phyloP scores from a whole-genome alignment of 768 basidiomycete species.

The Hypholoma sublateritium region DNA sequence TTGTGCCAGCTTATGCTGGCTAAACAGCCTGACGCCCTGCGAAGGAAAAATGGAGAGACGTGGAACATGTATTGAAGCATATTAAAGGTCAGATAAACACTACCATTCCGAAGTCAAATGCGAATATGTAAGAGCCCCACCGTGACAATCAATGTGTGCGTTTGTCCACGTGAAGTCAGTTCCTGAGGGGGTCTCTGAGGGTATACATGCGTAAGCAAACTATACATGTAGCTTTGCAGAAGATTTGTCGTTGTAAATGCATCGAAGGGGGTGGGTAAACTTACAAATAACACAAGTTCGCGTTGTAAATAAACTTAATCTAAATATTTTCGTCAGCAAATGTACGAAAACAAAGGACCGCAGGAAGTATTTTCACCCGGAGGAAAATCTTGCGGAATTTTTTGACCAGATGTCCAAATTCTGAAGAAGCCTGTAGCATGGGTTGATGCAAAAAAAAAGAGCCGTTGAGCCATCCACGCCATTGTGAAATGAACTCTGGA shows the following conservation, averaged over 20 bases:
- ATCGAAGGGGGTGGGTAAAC: constrained; percentile 25
- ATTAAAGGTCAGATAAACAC: constrained; percentile 10
- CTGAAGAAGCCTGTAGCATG: constrained; percentile 89
- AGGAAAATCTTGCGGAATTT: constrained; percentile 78
- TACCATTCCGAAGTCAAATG: not conserved
- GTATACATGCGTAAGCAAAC: constrained; percentile 12
- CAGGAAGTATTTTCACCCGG: constrained; percentile 38
- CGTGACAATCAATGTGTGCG: constrained; percentile 1
- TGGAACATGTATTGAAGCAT: constrained; percentile 19
- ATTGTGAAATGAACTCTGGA: constrained; percentile 93
- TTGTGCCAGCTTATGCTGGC: not conserved
- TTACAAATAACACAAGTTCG: constrained; percentile 82
- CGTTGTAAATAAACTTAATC: constrained; percentile 92
- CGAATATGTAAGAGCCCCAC: not conserved
- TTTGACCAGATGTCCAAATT: constrained; percentile 92
- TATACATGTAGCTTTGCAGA: constrained; percentile 10
- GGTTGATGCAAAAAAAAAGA: constrained; percentile 90
- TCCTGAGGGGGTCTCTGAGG: constrained; percentile 16
- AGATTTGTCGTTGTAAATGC: constrained; percentile 6
- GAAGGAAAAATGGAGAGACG: constrained; percentile 2
- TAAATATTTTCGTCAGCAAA: constrained; percentile 24
- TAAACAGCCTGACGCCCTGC: not conserved
- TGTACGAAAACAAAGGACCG: not conserved
- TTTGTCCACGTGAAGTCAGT: constrained; percentile 20
- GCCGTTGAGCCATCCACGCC: constrained; percentile 86